Percentiles rank a stretch among this genome's conserved stretches.
These are phyloP conservation scores for Dothistroma septosporum DNA, from an alignment of 2,329 filamentous ascomycete genomes.

Conservation along the genomic window DNA sequence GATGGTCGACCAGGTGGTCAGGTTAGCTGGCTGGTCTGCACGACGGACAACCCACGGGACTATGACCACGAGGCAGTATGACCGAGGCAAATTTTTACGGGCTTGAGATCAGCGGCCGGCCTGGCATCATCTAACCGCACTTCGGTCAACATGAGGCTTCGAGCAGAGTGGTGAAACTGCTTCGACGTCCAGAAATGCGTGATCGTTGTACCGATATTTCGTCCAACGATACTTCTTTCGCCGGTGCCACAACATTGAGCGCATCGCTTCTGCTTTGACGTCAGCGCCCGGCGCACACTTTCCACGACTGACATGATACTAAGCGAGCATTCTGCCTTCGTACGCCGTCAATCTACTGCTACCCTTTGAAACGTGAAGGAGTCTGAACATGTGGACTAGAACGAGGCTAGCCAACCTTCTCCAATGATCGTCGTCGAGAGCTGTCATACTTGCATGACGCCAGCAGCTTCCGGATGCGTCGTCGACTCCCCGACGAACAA, in stretches of 20 bases:
- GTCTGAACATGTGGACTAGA: not conserved
- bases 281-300: not conserved
- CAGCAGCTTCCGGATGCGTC: not conserved
- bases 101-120: not conserved
- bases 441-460: not conserved
- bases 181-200: too few species aligned
- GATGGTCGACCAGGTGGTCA: too few species aligned
- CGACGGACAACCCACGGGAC: too few species aligned
- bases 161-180: not conserved
- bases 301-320: not conserved
- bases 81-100: not conserved
- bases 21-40: too few species aligned
- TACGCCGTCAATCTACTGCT: not conserved
- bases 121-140: not conserved
- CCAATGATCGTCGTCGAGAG: not conserved
- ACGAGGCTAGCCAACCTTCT: not conserved
- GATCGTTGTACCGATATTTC: not conserved
- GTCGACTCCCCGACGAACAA: not conserved
- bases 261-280: not conserved
- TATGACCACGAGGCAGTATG: too few species aligned
- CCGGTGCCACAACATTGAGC: not conserved
- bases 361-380: not conserved
- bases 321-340: not conserved
- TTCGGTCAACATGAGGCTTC: not conserved
- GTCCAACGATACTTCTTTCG: too few species aligned